Evolutionary conservation across 2,329 filamentous ascomycete genomes (phyloP), one percentile per base, ranked within the genome.

Genomic region (Colletotrichum melonis): DNA sequence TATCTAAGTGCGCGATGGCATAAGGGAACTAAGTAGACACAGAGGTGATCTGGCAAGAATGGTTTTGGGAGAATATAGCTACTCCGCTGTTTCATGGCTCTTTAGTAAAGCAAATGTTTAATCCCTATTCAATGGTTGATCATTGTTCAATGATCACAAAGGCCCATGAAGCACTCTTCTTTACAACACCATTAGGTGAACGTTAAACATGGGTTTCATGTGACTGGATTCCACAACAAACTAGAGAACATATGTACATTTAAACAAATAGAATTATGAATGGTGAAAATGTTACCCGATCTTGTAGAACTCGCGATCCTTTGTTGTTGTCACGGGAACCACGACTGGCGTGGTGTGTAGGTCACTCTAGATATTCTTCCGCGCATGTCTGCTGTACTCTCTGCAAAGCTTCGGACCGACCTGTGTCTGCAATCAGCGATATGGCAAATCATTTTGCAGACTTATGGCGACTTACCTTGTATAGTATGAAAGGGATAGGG

Each of bases 341-440:
- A 7, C 28, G 24, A n/a, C 12, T 57, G 14, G 54, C 5, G 9
- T 30, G 26, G 26, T 30, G 19, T 16, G 14, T n/a, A 26, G 14
- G 19, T 9, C 28, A 6, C 5, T 30, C 28, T 32, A 68, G 28
- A 68, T 42, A 9, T 64, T 28, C 12, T 70, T 73, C 16, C 46
- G 38, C 2, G 67, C 67, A 24, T 73, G 59, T n/a, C 26, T 70
- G 49, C 70, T 70, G 12, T 73, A 32, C 3, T 70, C 54, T 2
- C 56, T 63, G 5, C 67, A 56, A 35, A 73, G 16, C 2, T n/a
- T 73, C 0, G 30, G 11, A 3, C 70, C 70, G 8, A 65, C 28
- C 70, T 70, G 9, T 5, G 4, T 5, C 16, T 19, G 22, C 1
- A 4, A 1, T 71, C 26, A 67, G 46, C 32, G 2, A 8, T 24